phyloP scores from a whole-genome alignment of 495 filamentous ascomycete species.

The Tuber microsphaerosporum region DNA sequence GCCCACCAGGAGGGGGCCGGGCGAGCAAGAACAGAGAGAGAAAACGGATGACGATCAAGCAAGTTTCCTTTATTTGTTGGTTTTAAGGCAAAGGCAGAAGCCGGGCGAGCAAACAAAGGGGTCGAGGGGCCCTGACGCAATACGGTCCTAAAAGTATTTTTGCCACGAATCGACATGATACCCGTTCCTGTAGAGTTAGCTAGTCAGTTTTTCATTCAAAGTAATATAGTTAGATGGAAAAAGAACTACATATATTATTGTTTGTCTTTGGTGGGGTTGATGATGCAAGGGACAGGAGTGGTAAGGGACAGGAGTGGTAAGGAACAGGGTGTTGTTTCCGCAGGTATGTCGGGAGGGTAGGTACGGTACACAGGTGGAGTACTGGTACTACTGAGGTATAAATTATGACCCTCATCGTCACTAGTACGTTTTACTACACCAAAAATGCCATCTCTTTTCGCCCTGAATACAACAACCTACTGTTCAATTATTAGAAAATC shows the following conservation, averaged over 20 bases:
- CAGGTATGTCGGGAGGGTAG: too few relatives aligned
- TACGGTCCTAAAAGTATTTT: too few relatives aligned
- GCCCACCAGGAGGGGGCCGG: too few relatives aligned
- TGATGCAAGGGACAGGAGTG: background rate
- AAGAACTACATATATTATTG: background rate
- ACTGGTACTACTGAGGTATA: too few relatives aligned
- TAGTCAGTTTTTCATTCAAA: too few relatives aligned
- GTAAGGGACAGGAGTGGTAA: too few relatives aligned
- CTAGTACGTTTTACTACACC: background rate
- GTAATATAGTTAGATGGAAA: background rate
- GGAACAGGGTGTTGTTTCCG: too few relatives aligned
- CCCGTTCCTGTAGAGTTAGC: too few relatives aligned
- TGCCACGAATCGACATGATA: too few relatives aligned
- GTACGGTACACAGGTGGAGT: too few relatives aligned
- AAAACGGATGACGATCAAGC: constrained; percentile 8
- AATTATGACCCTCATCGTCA: too few relatives aligned
- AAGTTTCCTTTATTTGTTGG: background rate
- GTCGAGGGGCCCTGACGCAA: too few relatives aligned
- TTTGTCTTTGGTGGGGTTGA: background rate
- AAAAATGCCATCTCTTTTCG: background rate
- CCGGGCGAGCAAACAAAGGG: background rate
- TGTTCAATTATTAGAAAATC: background rate
- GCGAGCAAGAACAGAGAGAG: constrained; percentile 8
- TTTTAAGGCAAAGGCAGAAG: background rate
- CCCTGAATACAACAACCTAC: background rate